Conservation (phyloP, 345 rosid genomes). For the Sisymbrium irio region DNA sequence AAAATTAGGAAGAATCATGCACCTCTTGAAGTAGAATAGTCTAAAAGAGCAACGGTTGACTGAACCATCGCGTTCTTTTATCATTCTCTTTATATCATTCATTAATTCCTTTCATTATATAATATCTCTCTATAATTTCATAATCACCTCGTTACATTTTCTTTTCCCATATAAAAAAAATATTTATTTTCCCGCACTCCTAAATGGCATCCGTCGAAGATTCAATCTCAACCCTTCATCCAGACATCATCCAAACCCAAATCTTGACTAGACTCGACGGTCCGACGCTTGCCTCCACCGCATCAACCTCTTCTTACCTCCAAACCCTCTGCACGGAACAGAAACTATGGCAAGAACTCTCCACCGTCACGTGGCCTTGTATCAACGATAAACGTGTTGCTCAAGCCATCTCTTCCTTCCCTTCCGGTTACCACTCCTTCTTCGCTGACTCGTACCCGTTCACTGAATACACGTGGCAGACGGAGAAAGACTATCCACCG, state of each 20-base stretch:
- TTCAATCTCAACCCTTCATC: conserved; percentile 50
- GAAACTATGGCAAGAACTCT: conserved; percentile 57
- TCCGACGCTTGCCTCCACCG: conserved; percentile 58
- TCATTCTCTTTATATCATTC: not conserved
- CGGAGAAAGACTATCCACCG: not conserved
- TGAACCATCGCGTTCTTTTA: not conserved
- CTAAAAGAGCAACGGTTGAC: conserved; percentile 32
- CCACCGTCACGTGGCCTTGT: conserved; percentile 66
- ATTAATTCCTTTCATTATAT: conserved; percentile 5
- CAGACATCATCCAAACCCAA: conserved; percentile 57
- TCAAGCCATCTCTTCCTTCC: conserved; percentile 49
- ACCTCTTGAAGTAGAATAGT: conserved; percentile 29
- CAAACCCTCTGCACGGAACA: conserved; percentile 49
- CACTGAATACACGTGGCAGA: conserved; percentile 26
- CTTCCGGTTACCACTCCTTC: conserved; percentile 48
- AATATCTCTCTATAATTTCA: not conserved
- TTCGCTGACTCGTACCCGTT: conserved; percentile 67
- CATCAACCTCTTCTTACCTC: conserved; percentile 57
- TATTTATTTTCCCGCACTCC: too few species aligned
- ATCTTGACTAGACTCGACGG: conserved; percentile 82
- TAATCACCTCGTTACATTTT: conserved; percentile 10
- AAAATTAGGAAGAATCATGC: not conserved
- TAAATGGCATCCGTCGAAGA: conserved; percentile 21
- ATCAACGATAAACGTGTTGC: conserved; percentile 40
- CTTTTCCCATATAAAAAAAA: not conserved